Conservation (phyloP, 805 yeast species). For the Candida succiphila region DNA sequence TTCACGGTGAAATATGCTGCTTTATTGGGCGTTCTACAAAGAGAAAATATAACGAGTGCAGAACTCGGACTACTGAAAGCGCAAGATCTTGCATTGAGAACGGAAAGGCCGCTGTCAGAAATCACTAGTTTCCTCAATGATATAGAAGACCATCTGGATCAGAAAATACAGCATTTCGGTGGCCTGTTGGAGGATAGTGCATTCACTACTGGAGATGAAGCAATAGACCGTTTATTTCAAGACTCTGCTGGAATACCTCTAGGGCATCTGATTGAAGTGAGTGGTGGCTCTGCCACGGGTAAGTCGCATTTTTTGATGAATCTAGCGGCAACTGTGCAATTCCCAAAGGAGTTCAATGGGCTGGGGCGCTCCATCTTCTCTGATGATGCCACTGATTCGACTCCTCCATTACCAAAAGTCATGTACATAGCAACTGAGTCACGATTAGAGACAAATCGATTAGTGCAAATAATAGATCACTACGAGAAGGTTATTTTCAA, state of each 20-base stretch:
- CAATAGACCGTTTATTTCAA: conserved; percentile 36
- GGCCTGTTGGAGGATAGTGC: no score
- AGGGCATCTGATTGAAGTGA: conserved; percentile 58
- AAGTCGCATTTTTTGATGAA: conserved; percentile 76
- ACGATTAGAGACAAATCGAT: conserved; percentile 54
- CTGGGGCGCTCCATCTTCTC: conserved; percentile 22
- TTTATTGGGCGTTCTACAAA: background rate
- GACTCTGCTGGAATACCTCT: conserved; percentile 44
- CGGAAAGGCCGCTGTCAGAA: conserved; percentile 24
- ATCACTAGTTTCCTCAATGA: conserved; percentile 11
- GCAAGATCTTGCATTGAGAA: conserved; percentile 21
- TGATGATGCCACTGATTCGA: background rate
- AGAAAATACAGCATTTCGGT: no score
- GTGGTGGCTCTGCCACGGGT: conserved; percentile 81
- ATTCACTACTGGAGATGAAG: conserved; percentile 44
- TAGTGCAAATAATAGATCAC: conserved; percentile 32
- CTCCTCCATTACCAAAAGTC: conserved; percentile 24
- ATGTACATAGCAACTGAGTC: conserved; percentile 78
- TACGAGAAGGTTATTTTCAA: conserved; percentile 21
- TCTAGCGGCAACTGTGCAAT: conserved; percentile 48
- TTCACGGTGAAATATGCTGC: background rate
- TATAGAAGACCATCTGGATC: no score
- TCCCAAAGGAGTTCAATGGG: conserved; percentile 38
- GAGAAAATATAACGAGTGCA: conserved; percentile 20
- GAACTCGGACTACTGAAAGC: conserved; percentile 31